Evolutionary conservation across 164 flowering plant genomes (phyloP), one percentile per base, ranked within the genome.

Genomic region (Piper longum): DNA sequence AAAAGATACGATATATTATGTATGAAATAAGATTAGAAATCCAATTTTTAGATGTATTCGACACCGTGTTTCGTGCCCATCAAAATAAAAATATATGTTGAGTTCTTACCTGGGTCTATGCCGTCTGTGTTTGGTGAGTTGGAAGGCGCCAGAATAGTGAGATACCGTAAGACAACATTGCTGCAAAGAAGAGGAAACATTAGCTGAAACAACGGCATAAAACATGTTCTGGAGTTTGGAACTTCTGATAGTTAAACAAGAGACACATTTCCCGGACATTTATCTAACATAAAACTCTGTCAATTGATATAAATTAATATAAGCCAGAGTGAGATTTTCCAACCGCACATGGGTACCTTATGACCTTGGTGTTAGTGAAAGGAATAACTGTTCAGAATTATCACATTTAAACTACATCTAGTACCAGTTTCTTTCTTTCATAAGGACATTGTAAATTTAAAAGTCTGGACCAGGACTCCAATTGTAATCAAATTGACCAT

Each of bases 71-170:
- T 44, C 48, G 11, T 5, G 8, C 11, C 48, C 11, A 5, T 9
- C 14, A 16, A 39, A 18, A 54, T 19, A n/a, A 41, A 62, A 16
- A 16, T 26, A 26, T 26, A 26, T 26, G 36, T 26, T 26, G 26
- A 56, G 5, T 59, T 26, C 42, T 9, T 79, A 91, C 97, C 99
- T 85, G 99, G 99, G 79, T 90, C 99, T 68, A 95, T 73, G 60
- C 99, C 99, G 72, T 90, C 96, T 1, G 99, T 91, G 75, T 90
- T 90, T 62, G 99, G 99, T 54, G 99, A 91, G 69, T 85, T 84
- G 45, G 58, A 16, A 9, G 99, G 97, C 67, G 99, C 97, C 81
- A 89, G 74, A 71, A 95, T 82, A 63, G 99, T 88, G 70, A 89
- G 88, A 74, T 84, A 70, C 39, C 74, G 81, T 18, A 91, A 70